Percentiles rank a stretch among this genome's conserved stretches.
Conservation (phyloP, 192 early-diverging fungal genomes). For the Spinellus fusiger region DNA sequence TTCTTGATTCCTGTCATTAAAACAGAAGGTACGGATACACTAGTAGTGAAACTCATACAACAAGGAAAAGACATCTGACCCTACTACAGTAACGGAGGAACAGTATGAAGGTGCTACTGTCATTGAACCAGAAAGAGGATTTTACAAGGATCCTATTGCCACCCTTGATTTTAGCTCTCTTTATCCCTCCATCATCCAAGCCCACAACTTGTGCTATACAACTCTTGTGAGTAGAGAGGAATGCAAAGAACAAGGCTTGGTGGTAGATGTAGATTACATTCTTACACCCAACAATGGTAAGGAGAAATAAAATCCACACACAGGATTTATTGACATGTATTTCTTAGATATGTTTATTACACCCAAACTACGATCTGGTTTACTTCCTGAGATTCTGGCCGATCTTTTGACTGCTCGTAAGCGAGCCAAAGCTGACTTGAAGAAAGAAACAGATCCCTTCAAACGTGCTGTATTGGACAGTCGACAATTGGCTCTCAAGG, state of each 20-base stretch:
- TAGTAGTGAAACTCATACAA: neutral
- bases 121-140: constrained; percentile 91
- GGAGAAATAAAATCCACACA: neutral
- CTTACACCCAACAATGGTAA: constrained; percentile 83
- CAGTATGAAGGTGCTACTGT: constrained; percentile 95
- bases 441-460: constrained; percentile 96
- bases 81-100: constrained; percentile 62
- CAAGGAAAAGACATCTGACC: neutral
- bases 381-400: constrained; percentile 84
- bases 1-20: constrained; percentile 87
- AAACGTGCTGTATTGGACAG: constrained; percentile 92
- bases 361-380: constrained; percentile 61
- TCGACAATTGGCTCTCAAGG: constrained; percentile 91
- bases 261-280: constrained; percentile 78
- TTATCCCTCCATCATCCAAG: constrained; percentile 99
- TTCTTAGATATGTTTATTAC: constrained; percentile 81
- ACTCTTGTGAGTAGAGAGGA: constrained; percentile 60
- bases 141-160: constrained; percentile 92
- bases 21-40: constrained; percentile 52
- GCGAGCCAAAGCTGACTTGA: constrained; percentile 86
- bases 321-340: neutral
- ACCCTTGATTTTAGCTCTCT: constrained; percentile 97
- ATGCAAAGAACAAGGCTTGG: constrained; percentile 59
- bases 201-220: constrained; percentile 97
- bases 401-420: constrained; percentile 91